A percentile compares a stretch with the other conserved stretches of the same genome.
Evolutionary conservation across 176 grass and related monocot species (phyloP).

Genomic region (Musa schizocarpa): DNA sequence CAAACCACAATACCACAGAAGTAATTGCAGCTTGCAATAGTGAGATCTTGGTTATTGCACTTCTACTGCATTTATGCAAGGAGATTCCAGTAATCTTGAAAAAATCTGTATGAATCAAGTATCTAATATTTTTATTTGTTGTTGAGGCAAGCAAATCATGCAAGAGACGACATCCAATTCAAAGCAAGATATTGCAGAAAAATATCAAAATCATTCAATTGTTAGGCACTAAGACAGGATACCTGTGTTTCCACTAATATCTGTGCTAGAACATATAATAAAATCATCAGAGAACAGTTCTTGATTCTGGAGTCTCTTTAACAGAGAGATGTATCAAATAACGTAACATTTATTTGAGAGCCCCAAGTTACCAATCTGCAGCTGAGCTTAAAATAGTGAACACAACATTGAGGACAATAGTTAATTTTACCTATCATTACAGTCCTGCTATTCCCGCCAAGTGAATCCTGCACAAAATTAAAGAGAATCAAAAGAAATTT

Average conservation of each 20-base stretch:
- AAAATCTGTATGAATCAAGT: not conserved
- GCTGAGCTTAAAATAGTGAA: not conserved
- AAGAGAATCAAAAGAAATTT: conserved; percentile 15
- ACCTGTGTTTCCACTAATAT: not conserved
- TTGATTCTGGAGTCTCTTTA: not conserved
- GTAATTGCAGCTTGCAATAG: no score
- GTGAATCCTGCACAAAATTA: conserved; percentile 58
- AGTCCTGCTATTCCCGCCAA: conserved; percentile 98
- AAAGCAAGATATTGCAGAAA: not conserved
- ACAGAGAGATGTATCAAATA: not conserved
- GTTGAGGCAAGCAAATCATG: not conserved
- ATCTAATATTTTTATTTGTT: not conserved
- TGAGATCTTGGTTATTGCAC: no score
- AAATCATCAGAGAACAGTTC: not conserved
- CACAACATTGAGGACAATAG: not conserved
- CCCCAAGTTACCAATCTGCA: not conserved
- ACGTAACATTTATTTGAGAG: not conserved
- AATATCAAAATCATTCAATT: not conserved
- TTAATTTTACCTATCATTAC: conserved; percentile 92
- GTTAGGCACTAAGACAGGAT: not conserved
- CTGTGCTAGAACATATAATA: not conserved
- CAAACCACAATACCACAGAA: not conserved
- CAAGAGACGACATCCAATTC: not conserved
- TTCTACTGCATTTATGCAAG: no score
- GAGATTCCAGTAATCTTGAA: not conserved